Conservation (phyloP, 495 filamentous ascomycete species). For the Astrothelium subdiscretum region DNA sequence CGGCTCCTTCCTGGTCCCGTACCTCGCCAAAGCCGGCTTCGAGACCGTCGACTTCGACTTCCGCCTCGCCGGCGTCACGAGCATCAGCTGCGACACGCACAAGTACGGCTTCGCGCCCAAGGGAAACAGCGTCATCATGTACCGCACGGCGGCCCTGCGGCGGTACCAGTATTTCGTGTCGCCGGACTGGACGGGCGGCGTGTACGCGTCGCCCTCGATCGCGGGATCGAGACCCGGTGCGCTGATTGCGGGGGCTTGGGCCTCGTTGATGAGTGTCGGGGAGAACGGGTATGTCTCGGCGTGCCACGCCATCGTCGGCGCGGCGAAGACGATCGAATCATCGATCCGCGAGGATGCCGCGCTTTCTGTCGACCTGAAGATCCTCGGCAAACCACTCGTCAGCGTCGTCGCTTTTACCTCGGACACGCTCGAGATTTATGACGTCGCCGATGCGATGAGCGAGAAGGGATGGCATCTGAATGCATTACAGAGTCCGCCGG, state of each 20-base stretch:
- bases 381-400: constrained; percentile 79
- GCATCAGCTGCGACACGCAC: constrained; percentile 92
- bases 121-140: constrained; percentile 84
- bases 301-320: constrained; percentile 78
- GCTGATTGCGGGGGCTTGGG: constrained; percentile 90
- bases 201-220: constrained; percentile 85
- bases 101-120: constrained; percentile 99
- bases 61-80: constrained; percentile 82
- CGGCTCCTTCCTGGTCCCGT: constrained; percentile 86
- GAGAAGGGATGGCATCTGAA: constrained; percentile 90
- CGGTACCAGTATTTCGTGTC: constrained; percentile 92
- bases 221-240: constrained; percentile 88
- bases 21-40: constrained; percentile 85
- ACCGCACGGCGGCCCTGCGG: constrained; percentile 67
- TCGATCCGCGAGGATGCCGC: constrained; percentile 55
- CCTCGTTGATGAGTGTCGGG: constrained; percentile 74
- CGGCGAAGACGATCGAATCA: constrained; percentile 69
- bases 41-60: constrained; percentile 84
- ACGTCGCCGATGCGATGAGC: constrained; percentile 47
- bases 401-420: constrained; percentile 82
- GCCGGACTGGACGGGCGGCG: constrained; percentile 87
- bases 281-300: constrained; percentile 80
- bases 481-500: constrained; percentile 79
- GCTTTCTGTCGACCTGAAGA: constrained; percentile 57
- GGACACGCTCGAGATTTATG: constrained; percentile 44